Evolutionary conservation across 306 rosid species (phyloP).

Genomic region (Pterocarpus santalinus): DNA sequence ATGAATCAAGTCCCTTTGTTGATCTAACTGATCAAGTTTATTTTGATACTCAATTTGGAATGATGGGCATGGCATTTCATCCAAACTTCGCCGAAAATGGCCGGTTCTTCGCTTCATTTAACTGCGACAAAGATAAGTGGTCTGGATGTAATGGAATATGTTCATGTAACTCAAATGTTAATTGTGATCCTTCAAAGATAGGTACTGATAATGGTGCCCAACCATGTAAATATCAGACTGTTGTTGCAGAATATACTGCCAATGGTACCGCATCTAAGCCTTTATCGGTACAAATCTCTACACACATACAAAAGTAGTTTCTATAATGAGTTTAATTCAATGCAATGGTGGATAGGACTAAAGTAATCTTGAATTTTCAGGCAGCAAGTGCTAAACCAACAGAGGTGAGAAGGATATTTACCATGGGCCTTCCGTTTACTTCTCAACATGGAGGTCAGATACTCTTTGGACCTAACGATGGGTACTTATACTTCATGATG

Average conservation of each 20-base stretch:
- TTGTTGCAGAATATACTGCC: conserved; percentile 57
- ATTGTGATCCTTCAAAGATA: conserved; percentile 55
- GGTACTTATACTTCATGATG: conserved; percentile 52
- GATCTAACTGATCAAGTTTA: conserved; percentile 47
- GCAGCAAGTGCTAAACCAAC: conserved; percentile 49
- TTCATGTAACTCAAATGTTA: conserved; percentile 54
- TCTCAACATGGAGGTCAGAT: conserved; percentile 43
- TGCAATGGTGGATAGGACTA: not conserved
- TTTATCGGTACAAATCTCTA: conserved; percentile 37
- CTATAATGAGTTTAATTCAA: not conserved
- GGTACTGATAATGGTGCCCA: conserved; percentile 40
- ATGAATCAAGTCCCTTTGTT: conserved; percentile 52
- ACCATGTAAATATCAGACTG: conserved; percentile 57
- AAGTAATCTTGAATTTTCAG: conserved; percentile 26
- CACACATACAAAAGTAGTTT: not conserved
- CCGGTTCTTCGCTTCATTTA: conserved; percentile 54
- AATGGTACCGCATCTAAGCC: conserved; percentile 50
- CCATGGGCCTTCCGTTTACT: conserved; percentile 44
- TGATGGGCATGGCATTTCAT: conserved; percentile 62
- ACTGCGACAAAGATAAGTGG: conserved; percentile 42
- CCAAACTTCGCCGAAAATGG: conserved; percentile 54
- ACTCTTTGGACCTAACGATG: conserved; percentile 61
- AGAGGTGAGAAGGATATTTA: conserved; percentile 58
- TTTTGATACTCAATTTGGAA: conserved; percentile 39
- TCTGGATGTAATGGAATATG: conserved; percentile 63